phyloP scores from a whole-genome alignment of 2,329 filamentous ascomycete genomes.

The Fusarium humuli region DNA sequence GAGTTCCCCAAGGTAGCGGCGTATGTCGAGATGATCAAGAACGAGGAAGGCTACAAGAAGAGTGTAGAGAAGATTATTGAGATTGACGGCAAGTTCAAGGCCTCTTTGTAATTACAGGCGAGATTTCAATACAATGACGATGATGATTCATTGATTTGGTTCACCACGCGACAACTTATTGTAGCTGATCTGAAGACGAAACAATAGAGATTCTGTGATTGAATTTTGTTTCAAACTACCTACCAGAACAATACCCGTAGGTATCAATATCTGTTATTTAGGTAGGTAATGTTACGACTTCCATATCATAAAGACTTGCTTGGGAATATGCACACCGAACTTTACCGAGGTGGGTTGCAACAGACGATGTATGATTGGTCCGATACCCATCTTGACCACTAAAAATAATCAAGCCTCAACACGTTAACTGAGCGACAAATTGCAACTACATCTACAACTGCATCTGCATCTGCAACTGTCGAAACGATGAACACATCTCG shows the following conservation, averaged over 20 bases:
- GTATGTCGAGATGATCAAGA: slow-evolving; percentile 60
- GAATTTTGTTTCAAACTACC: not conserved
- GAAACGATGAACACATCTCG: slow-evolving; percentile 52
- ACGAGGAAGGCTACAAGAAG: slow-evolving; percentile 60
- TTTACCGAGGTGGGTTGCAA: slow-evolving; percentile 29
- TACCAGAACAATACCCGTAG: not conserved
- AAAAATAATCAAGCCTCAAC: slow-evolving; percentile 41
- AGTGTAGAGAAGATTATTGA: slow-evolving; percentile 62
- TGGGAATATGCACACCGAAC: slow-evolving; percentile 22
- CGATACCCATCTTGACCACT: slow-evolving; percentile 23
- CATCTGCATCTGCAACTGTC: not conserved
- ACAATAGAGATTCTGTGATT: not conserved
- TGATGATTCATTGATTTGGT: not conserved
- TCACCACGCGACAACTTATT: not conserved
- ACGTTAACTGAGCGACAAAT: slow-evolving; percentile 20
- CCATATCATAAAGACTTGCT: not conserved
- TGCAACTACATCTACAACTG: not conserved
- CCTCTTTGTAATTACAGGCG: slow-evolving; percentile 15
- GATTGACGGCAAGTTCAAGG: slow-evolving; percentile 57
- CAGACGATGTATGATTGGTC: slow-evolving; percentile 34
- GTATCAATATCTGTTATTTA: not conserved
- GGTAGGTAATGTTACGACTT: not conserved
- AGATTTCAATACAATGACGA: not conserved
- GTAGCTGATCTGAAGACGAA: not conserved
- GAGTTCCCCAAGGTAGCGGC: slow-evolving; percentile 59